Evolutionary conservation across 129 eudicot species (phyloP), one percentile per base, ranked within the genome.

Genomic region (Lactuca saligna): DNA sequence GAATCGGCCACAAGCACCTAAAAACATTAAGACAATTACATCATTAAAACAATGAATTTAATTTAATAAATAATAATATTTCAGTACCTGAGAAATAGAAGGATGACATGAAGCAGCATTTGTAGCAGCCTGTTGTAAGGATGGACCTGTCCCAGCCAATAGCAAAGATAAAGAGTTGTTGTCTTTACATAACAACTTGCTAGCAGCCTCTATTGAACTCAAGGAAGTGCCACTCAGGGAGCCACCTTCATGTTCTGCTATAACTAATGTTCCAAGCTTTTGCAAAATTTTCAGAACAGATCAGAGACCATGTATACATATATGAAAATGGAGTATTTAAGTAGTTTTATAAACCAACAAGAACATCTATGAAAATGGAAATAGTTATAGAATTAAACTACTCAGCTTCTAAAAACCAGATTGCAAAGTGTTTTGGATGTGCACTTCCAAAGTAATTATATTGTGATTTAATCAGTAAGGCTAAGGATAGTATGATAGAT

Each of bases 211-310:
- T 71, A 89, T 63, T 55, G 96, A 85, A 85, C 95, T 89, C 57
- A 89, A 51, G 29, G 98, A 79, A 59, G 90, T 84, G 20, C 78
- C 65, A 69, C 87, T 89, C 41, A 93, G 74, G 61, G 83, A 80
- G 32, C 98, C 91, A 42, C 92, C 87, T 73, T 93, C 96, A 79
- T 89, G 96, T 64, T 93, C 98, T 12, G 91, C 96, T 77, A 93
- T 72, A 39, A 92, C 84, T 75, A 92, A 83, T n/a, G 98, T 92
- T 84, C 98, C 91, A 57, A 92, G 68, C 98, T 92, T 37, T 61
- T 51, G 41, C 42, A 53, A 76, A 54, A 16, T 34, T 57, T n/a
- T 14, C 1, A 16, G 9, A 68, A 62, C 59, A 61, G 32, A 46
- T 46, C 51, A 71, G 39, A 70, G n/a, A 15, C 3, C 1, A 34